phyloP scores from a whole-genome alignment of 192 early-diverging fungal species.

The Backusella macrospora region DNA sequence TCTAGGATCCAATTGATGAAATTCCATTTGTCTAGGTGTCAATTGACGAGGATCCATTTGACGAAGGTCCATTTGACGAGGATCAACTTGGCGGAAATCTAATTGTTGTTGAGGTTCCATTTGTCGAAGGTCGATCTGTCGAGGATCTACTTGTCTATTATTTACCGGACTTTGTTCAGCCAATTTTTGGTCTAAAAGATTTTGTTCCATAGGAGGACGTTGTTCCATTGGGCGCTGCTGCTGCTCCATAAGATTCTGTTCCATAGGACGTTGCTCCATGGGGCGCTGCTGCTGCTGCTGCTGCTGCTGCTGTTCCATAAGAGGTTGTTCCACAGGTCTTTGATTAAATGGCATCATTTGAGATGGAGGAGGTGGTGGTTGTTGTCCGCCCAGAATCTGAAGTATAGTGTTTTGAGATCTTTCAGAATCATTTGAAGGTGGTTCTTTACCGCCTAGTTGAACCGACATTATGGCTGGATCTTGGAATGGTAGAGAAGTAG shows the following conservation, averaged over 20 bases:
- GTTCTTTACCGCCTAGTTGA: conserved; percentile 19
- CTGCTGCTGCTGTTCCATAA: neutral
- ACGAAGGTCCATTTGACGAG: neutral
- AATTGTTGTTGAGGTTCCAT: neutral
- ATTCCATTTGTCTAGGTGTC: conserved; percentile 1
- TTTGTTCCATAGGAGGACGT: neutral
- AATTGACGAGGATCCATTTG: conserved; percentile 2
- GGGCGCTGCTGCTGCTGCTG: conserved; percentile 11
- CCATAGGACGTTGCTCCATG: conserved; percentile 20
- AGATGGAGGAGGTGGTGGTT: conserved; percentile 19
- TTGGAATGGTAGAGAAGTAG: conserved; percentile 46
- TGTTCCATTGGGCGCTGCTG: neutral
- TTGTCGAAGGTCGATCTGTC: conserved; percentile 1
- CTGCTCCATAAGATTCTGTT: neutral
- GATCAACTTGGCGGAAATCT: neutral
- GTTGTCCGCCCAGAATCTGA: conserved; percentile 18
- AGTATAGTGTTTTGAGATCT: conserved; percentile 17
- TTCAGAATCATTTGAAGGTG: neutral
- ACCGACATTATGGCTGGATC: conserved; percentile 67
- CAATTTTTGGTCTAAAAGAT: neutral
- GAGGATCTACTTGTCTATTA: conserved; percentile 1
- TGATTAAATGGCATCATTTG: conserved; percentile 9
- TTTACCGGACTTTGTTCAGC: neutral
- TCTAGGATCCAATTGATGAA: conserved; percentile 24
- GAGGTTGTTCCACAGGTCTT: neutral